These are phyloP conservation scores for Nissolia schottii DNA, from an alignment of 306 rosid species.

Conservation along the genomic window DNA sequence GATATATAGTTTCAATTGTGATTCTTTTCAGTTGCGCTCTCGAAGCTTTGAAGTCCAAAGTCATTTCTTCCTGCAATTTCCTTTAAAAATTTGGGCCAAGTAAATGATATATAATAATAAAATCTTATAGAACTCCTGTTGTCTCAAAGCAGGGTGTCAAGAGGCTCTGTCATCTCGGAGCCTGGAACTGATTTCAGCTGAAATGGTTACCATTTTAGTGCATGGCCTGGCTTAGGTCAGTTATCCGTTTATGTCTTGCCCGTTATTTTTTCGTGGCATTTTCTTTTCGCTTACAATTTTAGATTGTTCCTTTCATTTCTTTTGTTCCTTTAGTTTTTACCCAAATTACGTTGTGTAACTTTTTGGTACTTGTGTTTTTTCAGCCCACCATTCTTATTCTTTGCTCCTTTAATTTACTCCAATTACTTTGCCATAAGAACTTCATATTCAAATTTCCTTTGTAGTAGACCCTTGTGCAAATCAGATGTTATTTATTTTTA, in stretches of 20 bases:
- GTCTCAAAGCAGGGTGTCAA: conserved; percentile 97
- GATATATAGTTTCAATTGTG: conserved; percentile 20
- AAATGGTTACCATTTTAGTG: conserved; percentile 90
- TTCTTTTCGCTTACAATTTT: conserved; percentile 57
- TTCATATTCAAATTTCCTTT: conserved; percentile 16
- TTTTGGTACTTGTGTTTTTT: conserved; percentile 25
- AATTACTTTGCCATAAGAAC: conserved; percentile 7
- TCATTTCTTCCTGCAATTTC: conserved; percentile 61
- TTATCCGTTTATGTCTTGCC: conserved; percentile 64
- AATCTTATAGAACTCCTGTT: conserved; percentile 80
- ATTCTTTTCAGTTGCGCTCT: conserved; percentile 40
- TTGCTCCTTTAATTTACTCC: conserved; percentile 20
- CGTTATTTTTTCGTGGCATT: conserved; percentile 58
- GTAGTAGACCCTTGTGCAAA: conserved; percentile 15
- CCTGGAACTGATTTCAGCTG: conserved; percentile 96
- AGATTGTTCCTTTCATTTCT: conserved; percentile 34
- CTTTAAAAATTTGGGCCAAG: conserved; percentile 52
- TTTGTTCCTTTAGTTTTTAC: conserved; percentile 42
- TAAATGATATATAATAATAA: conserved; percentile 44
- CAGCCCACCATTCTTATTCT: conserved; percentile 22
- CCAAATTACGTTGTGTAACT: conserved; percentile 38
- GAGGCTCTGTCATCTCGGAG: conserved; percentile 97
- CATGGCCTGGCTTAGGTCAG: conserved; percentile 93
- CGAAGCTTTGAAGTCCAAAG: conserved; percentile 52
- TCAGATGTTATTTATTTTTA: background rate